Evolutionary conservation across 83 land plant species (phyloP).

Genomic region (Larix sibirica): DNA sequence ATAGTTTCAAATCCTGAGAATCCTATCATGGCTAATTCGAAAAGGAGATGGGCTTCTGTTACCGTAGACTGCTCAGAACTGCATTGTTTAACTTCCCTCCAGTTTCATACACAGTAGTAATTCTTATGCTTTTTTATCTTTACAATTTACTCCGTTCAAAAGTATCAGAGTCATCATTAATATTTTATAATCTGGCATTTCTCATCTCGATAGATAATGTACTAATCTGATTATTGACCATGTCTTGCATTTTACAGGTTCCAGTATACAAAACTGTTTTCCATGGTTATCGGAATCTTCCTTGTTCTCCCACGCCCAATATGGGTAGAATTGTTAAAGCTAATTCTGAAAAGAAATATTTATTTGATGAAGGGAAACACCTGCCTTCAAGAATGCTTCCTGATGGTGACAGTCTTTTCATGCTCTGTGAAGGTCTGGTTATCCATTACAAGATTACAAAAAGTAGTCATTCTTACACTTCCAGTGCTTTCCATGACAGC

Average conservation of each 20-base stretch:
- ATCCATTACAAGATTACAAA: slow-evolving; percentile 30
- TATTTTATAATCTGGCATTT: background rate
- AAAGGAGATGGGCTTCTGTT: slow-evolving; percentile 1
- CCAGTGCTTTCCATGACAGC: slow-evolving; percentile 3
- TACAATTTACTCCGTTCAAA: background rate
- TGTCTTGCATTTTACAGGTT: slow-evolving; percentile 6
- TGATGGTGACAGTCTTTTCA: slow-evolving; percentile 34
- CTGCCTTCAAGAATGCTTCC: slow-evolving; percentile 30
- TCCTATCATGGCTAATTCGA: background rate
- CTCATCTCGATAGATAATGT: background rate
- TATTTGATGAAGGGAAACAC: slow-evolving; percentile 18
- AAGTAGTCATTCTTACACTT: slow-evolving; percentile 14
- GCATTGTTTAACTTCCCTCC: background rate
- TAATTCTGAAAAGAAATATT: slow-evolving; percentile 12
- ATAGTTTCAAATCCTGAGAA: background rate
- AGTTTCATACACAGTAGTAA: background rate
- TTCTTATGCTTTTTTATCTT: background rate
- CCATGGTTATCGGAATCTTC: slow-evolving; percentile 12
- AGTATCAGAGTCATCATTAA: background rate
- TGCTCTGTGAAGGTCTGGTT: slow-evolving; percentile 24
- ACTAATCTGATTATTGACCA: background rate
- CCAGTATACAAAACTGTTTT: background rate
- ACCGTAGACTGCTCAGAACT: background rate
- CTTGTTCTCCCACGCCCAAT: slow-evolving; percentile 16
- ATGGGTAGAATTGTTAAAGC: slow-evolving; percentile 1